phyloP scores from a whole-genome alignment of 352 stramenopile genomes.

The Pythium periplocum region DNA sequence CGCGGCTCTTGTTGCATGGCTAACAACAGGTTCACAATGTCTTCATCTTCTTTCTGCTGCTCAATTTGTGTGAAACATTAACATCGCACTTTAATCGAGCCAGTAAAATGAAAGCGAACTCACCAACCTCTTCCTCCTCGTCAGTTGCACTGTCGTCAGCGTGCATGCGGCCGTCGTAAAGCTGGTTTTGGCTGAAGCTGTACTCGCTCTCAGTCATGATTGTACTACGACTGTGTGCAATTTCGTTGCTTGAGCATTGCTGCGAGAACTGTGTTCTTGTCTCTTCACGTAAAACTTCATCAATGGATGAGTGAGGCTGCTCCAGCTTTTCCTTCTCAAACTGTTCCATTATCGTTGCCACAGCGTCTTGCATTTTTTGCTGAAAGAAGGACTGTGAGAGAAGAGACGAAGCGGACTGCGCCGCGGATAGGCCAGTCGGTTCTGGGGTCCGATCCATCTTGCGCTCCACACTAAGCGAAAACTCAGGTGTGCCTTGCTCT shows the following conservation, averaged over 20 bases:
- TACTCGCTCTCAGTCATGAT: constrained; percentile 21
- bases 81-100: constrained; percentile 2
- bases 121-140: neutral
- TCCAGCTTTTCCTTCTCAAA: constrained; percentile 23
- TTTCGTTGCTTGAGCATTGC: neutral
- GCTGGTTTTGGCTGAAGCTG: constrained; percentile 18
- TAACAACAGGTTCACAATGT: constrained; percentile 19
- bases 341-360: constrained; percentile 45
- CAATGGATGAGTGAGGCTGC: neutral
- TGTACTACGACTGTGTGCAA: constrained; percentile 1
- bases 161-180: no score
- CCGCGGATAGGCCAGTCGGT: constrained; percentile 20
- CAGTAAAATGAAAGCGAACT: constrained; percentile 1
- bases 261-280: neutral
- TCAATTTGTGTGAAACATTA: neutral
- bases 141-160: no score
- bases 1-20: constrained; percentile 13
- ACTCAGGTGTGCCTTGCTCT: constrained; percentile 35
- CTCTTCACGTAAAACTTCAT: neutral
- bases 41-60: constrained; percentile 14
- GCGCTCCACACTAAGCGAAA: constrained; percentile 54
- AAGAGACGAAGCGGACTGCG: constrained; percentile 37
- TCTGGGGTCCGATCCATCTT: constrained; percentile 16
- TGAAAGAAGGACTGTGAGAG: constrained; percentile 82
- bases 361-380: constrained; percentile 68